Conservation (phyloP, 2,329 filamentous ascomycete species). For the Penicillium digitatum region DNA sequence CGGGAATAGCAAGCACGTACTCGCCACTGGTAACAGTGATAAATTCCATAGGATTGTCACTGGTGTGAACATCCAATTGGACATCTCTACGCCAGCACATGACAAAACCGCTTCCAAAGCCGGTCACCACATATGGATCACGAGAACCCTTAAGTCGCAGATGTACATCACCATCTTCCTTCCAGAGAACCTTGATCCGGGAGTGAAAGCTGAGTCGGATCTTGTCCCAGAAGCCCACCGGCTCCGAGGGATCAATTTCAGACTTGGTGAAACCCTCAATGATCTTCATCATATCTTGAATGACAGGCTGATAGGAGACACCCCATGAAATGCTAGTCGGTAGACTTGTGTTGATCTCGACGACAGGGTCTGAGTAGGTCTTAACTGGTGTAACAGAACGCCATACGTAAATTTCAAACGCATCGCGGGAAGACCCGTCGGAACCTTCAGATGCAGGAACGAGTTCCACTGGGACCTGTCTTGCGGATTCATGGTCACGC, state of each 20-base stretch:
- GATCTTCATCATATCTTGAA: constrained; percentile 99
- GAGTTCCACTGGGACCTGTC: constrained; percentile 77
- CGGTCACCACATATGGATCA: constrained; percentile 89
- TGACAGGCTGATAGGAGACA: constrained; percentile 92
- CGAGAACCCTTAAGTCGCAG: constrained; percentile 82
- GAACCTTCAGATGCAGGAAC: constrained; percentile 63
- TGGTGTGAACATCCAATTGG: constrained; percentile 75
- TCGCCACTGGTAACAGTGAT: constrained; percentile 95
- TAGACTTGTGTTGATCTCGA: constrained; percentile 89
- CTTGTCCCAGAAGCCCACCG: constrained; percentile 98
- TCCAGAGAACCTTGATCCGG: constrained; percentile 82
- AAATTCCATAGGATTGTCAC: constrained; percentile 84
- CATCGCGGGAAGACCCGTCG: constrained; percentile 56
- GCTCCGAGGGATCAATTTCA: constrained; percentile 86
- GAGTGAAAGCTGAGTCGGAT: constrained; percentile 93
- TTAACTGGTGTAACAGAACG: constrained; percentile 93
- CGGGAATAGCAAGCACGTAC: constrained; percentile 89
- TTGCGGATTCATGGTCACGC: constrained; percentile 71
- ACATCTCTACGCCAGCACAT: constrained; percentile 99
- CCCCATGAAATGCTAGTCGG: constrained; percentile 96
- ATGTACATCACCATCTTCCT: constrained; percentile 92
- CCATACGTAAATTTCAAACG: constrained; percentile 80
- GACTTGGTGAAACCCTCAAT: constrained; percentile 97
- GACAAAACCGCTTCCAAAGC: constrained; percentile 87
- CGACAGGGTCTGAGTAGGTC: constrained; percentile 85